Evolutionary conservation across 1,284 basidiomycete species (phyloP), one percentile per base, ranked within the genome.

Genomic region (Cystobasidium slooffiae): DNA sequence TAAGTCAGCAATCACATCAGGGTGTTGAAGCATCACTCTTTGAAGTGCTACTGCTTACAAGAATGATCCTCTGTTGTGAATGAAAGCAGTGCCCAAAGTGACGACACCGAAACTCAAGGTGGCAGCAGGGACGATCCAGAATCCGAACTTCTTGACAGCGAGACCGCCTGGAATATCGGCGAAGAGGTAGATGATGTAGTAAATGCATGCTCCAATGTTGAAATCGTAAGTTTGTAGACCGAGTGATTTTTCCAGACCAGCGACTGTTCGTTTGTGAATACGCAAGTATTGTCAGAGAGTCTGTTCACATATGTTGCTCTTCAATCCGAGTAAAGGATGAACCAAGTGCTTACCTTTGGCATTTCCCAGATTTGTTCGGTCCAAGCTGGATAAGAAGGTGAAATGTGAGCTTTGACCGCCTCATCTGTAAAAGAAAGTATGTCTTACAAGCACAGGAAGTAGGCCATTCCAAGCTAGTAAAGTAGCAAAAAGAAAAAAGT

Each of bases 111-210:
- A 79, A 10, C 49, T 59, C 20, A 64, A 3, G 8, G 75, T 77
- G 16, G 75, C 68, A 53, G 68, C 66, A 65, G 72, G 78, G 46
- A 75, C 78, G 37, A 61, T 75, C 43, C 78, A 76, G 61, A 78
- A 81, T 22, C 80, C 80, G 69, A 12, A 76, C 68, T 44, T 75
- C 69, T 51, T 78, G 69, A 64, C 76, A 66, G 63, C 68, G 6
- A 72, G 70, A 63, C 75, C 78, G 64, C 77, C 79, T 69, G 79
- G 79, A 37, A 79, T 75, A 63, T 80, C 80, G 67, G 75, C 76
- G 24, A 80, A 73, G 47, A 72, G 49, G 51, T 73, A 73, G 12
- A 73, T 66, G 52, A 73, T 66, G 44, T 56, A 73, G 52, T 73
- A 73, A 46, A 73, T 55, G 63, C 70, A 65, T 7, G 70, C 70